Base-by-base conservation (phyloP, 805 yeast species). In the Kuraishia floccosa region DNA sequence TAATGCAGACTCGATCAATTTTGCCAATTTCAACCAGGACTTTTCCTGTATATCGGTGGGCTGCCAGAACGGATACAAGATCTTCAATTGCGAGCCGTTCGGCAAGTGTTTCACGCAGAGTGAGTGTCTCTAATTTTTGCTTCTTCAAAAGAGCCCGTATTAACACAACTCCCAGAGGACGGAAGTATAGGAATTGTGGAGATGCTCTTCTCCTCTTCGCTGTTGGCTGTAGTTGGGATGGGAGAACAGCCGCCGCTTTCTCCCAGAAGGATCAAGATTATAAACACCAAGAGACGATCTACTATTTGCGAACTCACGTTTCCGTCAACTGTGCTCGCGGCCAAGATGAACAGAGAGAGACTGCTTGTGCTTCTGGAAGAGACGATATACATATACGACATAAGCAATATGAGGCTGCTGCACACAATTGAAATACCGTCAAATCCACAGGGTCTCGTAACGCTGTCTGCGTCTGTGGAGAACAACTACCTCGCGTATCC, bases 271-370 rank as follows among this genome's bases (percentile, higher is more conserved):
- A 64, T 89, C 37, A 77, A 76, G 47, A 75, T 89, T 34, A 63
- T 89, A 34, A 91, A 89, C 54, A 83, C 95, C 2, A 84, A 84
- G 52, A 67, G 53, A 51, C 54, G 53, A 28, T 51, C 81, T 3
- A 68, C 73, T 1, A 85, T 89, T 14, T 89, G 97, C 54, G 97
- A 89, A 47, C 59, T 89, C 42, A 77, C 93, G 1, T 89, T 89
- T 51, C 93, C 96, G 1, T 76, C 85, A 3, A 63, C 78, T 4
- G 79, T 89, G 7, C 58, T 82, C 21, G 74, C 80, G 21, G 77
- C 89, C 15, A 73, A 74, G 41, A 68, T 89, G 62, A 89, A 91
- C 55, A 65, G 96, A 25, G 78, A 82, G 42, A 60, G 96, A 29
- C 60, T 89, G 42, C 70, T 85, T 27, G 93, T 87, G n/a, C 68